Conservation (phyloP, 1,284 basidiomycete genomes). For the Takashimella koratensis region DNA sequence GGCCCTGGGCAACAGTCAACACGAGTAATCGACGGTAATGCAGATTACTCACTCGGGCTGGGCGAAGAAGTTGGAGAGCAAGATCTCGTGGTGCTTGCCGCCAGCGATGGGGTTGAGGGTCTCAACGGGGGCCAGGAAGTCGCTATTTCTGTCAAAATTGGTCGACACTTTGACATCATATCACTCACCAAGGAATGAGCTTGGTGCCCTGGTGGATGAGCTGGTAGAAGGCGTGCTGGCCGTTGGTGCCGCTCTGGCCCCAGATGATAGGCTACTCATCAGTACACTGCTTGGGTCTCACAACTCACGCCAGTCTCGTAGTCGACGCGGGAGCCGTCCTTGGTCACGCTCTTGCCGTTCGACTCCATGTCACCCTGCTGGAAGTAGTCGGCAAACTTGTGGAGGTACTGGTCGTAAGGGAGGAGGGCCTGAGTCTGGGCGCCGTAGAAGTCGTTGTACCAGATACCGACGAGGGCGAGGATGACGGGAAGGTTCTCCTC, state of each 20-base stretch:
- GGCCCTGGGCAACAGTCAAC: conserved; percentile 52
- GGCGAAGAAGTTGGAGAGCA: conserved; percentile 97
- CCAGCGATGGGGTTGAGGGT: conserved; percentile 84
- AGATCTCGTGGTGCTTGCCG: conserved; percentile 93
- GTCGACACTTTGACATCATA: neutral
- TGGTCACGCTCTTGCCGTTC: conserved; percentile 95
- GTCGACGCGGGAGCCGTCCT: conserved; percentile 82
- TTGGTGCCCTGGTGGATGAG: conserved; percentile 94
- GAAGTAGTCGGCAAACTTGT: conserved; percentile 99
- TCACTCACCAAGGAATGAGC: conserved; percentile 64
- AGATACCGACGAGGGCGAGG: conserved; percentile 86
- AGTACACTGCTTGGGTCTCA: conserved; percentile 4
- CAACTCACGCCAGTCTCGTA: conserved; percentile 88
- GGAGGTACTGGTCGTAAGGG: conserved; percentile 97
- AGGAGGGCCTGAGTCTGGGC: conserved; percentile 91
- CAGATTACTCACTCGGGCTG: conserved; percentile 66
- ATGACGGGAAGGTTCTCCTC: conserved; percentile 91
- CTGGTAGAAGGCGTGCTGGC: conserved; percentile 99
- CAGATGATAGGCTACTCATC: conserved; percentile 82
- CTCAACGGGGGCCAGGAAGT: conserved; percentile 92
- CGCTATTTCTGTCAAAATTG: conserved; percentile 51
- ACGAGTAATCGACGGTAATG: neutral
- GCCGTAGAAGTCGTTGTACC: conserved; percentile 99
- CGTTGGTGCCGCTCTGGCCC: conserved; percentile 97
- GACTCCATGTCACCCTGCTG: conserved; percentile 99